Evolutionary conservation across 441 rosid genomes (phyloP), one percentile per base, ranked within the genome.

Genomic region (Pelargonium citronellum): DNA sequence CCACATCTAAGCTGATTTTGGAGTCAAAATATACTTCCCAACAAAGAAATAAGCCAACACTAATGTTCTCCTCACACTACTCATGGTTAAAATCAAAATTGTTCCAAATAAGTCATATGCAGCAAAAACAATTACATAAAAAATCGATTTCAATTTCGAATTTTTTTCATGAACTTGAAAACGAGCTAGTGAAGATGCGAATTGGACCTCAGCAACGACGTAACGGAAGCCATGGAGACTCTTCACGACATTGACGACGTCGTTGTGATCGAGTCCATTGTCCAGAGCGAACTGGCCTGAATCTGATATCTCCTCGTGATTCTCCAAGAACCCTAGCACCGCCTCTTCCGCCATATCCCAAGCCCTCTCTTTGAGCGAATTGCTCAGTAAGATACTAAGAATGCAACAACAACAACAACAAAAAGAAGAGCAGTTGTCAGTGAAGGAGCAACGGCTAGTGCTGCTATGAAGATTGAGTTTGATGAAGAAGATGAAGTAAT

Each of bases 161-260:
- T 16, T 16, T 15, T 16, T 3, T 5, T 41, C 15, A 16, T 5
- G 15, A 53, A 5, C 5, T 53, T 24, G 15, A 55, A 55, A 8
- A 17, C 30, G 2, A 27, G 30, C 30, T 1, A 27, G 7, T 16
- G 10, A 55, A 17, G 17, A 55, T 0, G 24, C 24, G 7, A 55
- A 55, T 7, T 2, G 24, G 19, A 89, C 96, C 91, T 84, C 78
- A 49, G 87, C 82, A 7, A 84, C 92, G 60, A 94, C 76, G 82
- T 86, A 94, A 30, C 83, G 74, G 82, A 87, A 91, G 69, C 95
- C 96, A 67, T 80, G 83, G 67, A 91, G 92, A 75, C 98, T 91
- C 84, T 88, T 91, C 76, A 91, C 75, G 76, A 83, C 87, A 74
- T 90, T 91, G 77, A 85, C 87, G 58, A 87, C 80, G 6, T 85